phyloP scores from a whole-genome alignment of 345 rosid genomes.

The Melastoma malabathricum region DNA sequence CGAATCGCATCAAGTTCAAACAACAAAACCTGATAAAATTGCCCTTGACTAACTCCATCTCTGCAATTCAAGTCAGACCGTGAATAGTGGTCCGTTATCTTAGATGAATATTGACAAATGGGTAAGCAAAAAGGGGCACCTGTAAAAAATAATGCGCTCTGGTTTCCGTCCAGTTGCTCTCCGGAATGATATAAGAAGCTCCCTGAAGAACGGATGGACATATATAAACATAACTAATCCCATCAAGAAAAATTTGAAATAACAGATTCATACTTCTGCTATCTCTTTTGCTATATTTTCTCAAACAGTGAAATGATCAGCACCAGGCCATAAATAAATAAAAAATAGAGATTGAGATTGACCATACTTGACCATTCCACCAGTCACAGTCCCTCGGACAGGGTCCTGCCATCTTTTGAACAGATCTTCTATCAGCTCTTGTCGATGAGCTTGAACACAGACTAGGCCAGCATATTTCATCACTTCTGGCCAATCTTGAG shows the following conservation, averaged over 20 bases:
- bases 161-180: conserved; percentile 90
- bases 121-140: conserved; percentile 20
- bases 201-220: conserved; percentile 25
- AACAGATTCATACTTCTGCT: no score
- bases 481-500: conserved; percentile 99
- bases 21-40: conserved; percentile 76
- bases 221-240: no score
- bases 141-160: conserved; percentile 78
- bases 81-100: not conserved
- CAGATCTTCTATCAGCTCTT: conserved; percentile 88
- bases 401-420: conserved; percentile 87
- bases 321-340: not conserved
- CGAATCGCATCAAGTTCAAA: conserved; percentile 91
- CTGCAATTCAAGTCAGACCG: conserved; percentile 18
- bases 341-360: not conserved
- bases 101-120: not conserved
- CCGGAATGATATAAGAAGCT: conserved; percentile 76
- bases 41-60: conserved; percentile 96
- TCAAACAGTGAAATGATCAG: not conserved
- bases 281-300: no score
- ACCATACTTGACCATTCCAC: conserved; percentile 89
- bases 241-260: no score
- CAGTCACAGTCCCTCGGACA: conserved; percentile 60
- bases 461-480: conserved; percentile 92
- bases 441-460: conserved; percentile 92